Percentiles rank a stretch among this genome's conserved stretches.
Conservation (phyloP, 345 rosid species). For the Euphorbia peplus region DNA sequence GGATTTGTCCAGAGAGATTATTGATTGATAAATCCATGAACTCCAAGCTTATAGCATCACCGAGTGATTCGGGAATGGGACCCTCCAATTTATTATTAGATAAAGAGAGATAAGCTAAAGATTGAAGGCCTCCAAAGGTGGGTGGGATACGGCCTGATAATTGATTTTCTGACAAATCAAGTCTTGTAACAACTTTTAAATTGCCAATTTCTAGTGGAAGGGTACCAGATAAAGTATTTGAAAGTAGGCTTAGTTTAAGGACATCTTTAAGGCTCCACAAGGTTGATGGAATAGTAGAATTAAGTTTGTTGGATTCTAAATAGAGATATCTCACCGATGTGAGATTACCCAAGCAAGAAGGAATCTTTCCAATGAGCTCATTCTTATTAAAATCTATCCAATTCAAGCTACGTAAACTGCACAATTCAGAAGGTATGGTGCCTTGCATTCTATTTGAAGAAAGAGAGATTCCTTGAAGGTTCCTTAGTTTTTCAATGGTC, state of each 20-base stretch:
- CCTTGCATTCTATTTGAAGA: not conserved
- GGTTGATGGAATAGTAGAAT: no score
- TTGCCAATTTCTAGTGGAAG: not conserved
- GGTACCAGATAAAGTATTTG: slow-evolving; percentile 12
- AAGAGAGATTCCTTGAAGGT: not conserved
- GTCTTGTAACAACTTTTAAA: no score
- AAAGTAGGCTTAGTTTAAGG: slow-evolving; percentile 11
- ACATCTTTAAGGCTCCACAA: not conserved
- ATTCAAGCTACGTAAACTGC: not conserved
- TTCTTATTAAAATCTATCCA: no score
- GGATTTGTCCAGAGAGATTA: no score
- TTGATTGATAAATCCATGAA: no score
- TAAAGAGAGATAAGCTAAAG: not conserved
- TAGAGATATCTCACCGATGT: no score
- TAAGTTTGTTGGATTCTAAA: no score
- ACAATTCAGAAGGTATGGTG: not conserved
- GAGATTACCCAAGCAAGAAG: no score
- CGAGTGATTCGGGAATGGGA: not conserved
- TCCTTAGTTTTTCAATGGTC: not conserved
- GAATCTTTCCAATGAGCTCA: no score
- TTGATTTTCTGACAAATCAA: not conserved
- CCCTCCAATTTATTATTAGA: not conserved
- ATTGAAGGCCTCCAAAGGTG: not conserved
- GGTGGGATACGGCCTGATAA: not conserved
- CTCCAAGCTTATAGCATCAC: no score